A percentile compares a stretch with the other conserved stretches of the same genome.
Conservation (phyloP, 2,329 filamentous ascomycete genomes). For the Nakataea oryzae region DNA sequence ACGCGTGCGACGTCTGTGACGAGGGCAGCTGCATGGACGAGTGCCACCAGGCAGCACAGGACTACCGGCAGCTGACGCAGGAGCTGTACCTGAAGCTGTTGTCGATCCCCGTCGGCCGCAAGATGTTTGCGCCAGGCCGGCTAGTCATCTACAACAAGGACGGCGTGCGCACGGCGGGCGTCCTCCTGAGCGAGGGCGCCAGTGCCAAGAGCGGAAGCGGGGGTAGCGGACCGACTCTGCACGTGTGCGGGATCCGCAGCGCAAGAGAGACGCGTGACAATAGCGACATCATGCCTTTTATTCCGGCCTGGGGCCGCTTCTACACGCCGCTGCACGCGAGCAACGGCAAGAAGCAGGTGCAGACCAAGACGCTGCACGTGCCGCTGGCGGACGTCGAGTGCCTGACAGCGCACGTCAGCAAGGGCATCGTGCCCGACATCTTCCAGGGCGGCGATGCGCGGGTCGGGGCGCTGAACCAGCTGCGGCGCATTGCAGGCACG, state of each 20-base stretch:
- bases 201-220: constrained; percentile 8
- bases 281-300: constrained; percentile 79
- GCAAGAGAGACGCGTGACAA: constrained; percentile 60
- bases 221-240: constrained; percentile 53
- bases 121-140: constrained; percentile 66
- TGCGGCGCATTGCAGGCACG: constrained; percentile 57
- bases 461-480: constrained; percentile 51
- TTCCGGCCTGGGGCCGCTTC: constrained; percentile 57
- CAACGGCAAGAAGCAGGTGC: constrained; percentile 49
- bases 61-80: constrained; percentile 67
- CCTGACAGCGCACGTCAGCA: constrained; percentile 59
- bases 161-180: constrained; percentile 70
- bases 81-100: constrained; percentile 71
- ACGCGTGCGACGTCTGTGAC: constrained; percentile 75
- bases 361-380: constrained; percentile 57
- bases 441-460: constrained; percentile 41
- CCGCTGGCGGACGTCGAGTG: constrained; percentile 74
- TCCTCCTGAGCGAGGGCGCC: constrained; percentile 35
- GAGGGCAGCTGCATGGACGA: constrained; percentile 52
- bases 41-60: constrained; percentile 74
- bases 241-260: constrained; percentile 68
- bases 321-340: constrained; percentile 56
- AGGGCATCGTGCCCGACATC: constrained; percentile 48
- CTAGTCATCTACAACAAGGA: constrained; percentile 80
- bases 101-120: constrained; percentile 70